Conservation (phyloP, 257 asterid genomes). For the Solanum arcanum region DNA sequence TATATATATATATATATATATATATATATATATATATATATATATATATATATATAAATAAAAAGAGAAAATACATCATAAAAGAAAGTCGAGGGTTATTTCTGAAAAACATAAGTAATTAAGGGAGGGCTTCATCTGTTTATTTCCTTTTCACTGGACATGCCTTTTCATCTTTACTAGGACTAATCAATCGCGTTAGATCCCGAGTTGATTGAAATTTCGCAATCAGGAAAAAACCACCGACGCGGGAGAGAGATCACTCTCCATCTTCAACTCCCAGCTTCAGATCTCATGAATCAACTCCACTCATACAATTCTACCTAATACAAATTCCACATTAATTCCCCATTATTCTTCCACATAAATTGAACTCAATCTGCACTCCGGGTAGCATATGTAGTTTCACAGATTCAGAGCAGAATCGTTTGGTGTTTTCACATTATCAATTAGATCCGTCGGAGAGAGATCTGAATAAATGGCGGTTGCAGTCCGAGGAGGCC, state of each 20-base stretch:
- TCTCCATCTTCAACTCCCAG: neutral
- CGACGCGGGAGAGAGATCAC: neutral
- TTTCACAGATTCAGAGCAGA: neutral
- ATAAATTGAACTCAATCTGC: neutral
- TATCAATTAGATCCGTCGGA: neutral
- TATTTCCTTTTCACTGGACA: neutral
- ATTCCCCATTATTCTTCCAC: neutral
- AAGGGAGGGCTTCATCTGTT: neutral
- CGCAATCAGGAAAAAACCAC: neutral
- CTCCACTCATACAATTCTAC: neutral
- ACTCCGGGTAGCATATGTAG: neutral
- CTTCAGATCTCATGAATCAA: neutral
- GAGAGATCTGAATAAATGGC: constrained; percentile 40
- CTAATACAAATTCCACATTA: neutral
- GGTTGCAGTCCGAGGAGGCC: constrained; percentile 78
- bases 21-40: no score
- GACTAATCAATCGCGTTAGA: neutral
- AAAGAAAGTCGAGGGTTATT: neutral
- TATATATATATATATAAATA: no score
- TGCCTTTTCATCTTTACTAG: neutral
- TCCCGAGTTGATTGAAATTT: neutral
- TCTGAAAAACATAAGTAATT: neutral
- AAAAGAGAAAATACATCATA: neutral
- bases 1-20: no score
- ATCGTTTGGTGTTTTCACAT: neutral